Evolutionary conservation across 805 yeast species (phyloP).

Genomic region (Spathaspora passalidarum): DNA sequence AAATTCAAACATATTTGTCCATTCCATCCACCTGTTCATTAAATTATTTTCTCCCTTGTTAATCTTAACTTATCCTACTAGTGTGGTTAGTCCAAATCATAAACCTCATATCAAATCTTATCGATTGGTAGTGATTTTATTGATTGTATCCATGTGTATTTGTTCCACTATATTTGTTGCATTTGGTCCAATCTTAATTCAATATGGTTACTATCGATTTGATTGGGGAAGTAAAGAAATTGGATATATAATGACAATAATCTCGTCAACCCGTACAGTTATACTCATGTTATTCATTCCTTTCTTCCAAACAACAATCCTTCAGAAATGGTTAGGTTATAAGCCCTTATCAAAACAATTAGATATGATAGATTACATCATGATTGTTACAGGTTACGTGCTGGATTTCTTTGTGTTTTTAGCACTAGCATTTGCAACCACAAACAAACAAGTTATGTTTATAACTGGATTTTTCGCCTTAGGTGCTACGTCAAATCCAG

Average conservation of each 20-base stretch:
- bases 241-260: conserved; percentile 48
- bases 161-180: conserved; percentile 28
- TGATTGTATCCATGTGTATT: conserved; percentile 41
- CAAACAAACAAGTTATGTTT: conserved; percentile 47
- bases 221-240: conserved; percentile 51
- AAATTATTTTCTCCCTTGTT: conserved; percentile 41
- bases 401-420: conserved; percentile 38
- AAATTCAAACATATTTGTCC: background rate
- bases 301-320: conserved; percentile 26
- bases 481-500: conserved; percentile 52
- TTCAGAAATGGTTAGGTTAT: conserved; percentile 26
- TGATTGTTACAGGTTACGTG: conserved; percentile 28
- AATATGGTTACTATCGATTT: conserved; percentile 52
- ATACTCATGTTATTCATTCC: conserved; percentile 52
- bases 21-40: conserved; percentile 9
- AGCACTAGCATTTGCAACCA: conserved; percentile 22
- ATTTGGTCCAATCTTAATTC: conserved; percentile 37
- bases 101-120: conserved; percentile 12
- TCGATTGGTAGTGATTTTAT: conserved; percentile 35
- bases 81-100: conserved; percentile 12
- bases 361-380: conserved; percentile 47
- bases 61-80: conserved; percentile 49
- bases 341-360: conserved; percentile 31
- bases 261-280: conserved; percentile 39
- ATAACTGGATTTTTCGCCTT: conserved; percentile 33